Conservation (phyloP, 2,329 filamentous ascomycete genomes). For the Madurella fahalii region DNA sequence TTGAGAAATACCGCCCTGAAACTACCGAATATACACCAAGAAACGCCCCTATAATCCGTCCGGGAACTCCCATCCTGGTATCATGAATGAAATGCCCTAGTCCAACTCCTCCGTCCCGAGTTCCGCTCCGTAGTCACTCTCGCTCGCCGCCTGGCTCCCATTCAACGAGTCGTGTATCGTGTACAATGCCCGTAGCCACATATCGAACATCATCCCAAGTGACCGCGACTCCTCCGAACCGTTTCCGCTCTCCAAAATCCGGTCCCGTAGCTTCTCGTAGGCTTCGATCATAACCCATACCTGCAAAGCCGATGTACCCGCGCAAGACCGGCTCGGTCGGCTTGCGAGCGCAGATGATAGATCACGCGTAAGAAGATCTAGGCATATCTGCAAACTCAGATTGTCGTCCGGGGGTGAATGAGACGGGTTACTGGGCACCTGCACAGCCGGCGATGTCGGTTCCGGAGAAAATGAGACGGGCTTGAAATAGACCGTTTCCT, state of each 20-base stretch:
- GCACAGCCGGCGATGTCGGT: constrained; percentile 29
- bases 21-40: neutral
- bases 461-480: constrained; percentile 39
- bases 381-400: constrained; percentile 46
- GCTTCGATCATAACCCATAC: constrained; percentile 57
- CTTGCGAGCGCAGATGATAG: constrained; percentile 40
- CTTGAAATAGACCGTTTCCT: constrained; percentile 46
- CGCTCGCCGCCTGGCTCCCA: constrained; percentile 25
- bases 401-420: constrained; percentile 30
- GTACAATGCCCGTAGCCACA: constrained; percentile 49
- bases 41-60: neutral
- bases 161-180: constrained; percentile 41
- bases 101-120: constrained; percentile 22
- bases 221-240: constrained; percentile 29
- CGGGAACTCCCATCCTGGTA: neutral
- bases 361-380: constrained; percentile 49
- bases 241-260: constrained; percentile 32
- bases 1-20: too few relatives aligned
- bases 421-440: constrained; percentile 1
- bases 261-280: constrained; percentile 50
- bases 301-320: constrained; percentile 45
- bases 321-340: constrained; percentile 24
- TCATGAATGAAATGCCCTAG: constrained; percentile 4
- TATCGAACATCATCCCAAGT: constrained; percentile 43
- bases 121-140: constrained; percentile 34